Evolutionary conservation across 2,329 filamentous ascomycete genomes (phyloP), one percentile per base, ranked within the genome.

Genomic region (Stromatinia cepivora): DNA sequence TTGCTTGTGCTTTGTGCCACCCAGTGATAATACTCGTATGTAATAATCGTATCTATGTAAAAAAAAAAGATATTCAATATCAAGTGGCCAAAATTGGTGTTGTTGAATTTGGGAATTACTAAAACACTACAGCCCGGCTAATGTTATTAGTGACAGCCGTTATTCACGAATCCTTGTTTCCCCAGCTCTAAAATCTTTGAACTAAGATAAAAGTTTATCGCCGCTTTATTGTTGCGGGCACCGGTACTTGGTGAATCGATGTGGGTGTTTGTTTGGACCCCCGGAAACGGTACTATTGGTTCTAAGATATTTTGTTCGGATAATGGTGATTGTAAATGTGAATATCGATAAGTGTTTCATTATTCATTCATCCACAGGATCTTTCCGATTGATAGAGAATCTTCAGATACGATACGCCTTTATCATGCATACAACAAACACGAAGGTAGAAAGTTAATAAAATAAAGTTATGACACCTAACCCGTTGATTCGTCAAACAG

Each of bases 81-180:
- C 54, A 20, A 25, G 31, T 63, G 59, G 59, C 45, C 28, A 50
- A 50, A 17, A 36, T 36, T 11, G 53, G 9, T n/a, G 25, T 56
- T 10, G 46, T 69, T 65, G 48, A 54, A 9, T 20, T 67, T 42
- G 34, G 52, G 56, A 66, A 46, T 58, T 36, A 31, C 10, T 25
- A 28, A 64, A 46, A 34, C n/a, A 66, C 20, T 45, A 25, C 17
- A 45, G 11, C 13, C 39, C 39, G 39, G 39, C 39, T 1, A 15
- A 31, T 8, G 13, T 53, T 48, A 15, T 50, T 48, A 62, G 59
- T 62, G 28, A 50, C 20, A 62, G 45, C 45, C 59, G 45, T 50
- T 34, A 50, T n/a, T 48, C 11, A 48, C 45, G 54, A 10, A 67
- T 67, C 54, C 54, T 59, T 52, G 65, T 52, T 67, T 50, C 54